A percentile compares a stretch with the other conserved stretches of the same genome.
Evolutionary conservation across 805 yeast species (phyloP).

Genomic region (Komagataella kurtzmanii): DNA sequence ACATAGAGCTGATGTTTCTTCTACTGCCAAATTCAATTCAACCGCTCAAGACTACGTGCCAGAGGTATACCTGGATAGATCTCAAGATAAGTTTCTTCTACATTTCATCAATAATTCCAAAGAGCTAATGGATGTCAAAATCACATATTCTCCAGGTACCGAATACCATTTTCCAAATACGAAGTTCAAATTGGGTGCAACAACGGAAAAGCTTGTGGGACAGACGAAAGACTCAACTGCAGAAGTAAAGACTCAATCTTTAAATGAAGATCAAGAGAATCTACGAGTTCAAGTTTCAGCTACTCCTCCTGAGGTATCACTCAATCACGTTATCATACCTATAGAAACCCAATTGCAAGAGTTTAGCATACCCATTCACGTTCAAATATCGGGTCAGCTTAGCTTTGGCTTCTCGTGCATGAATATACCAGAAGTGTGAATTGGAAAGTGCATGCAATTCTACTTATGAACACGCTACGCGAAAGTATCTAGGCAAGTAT

Average conservation of each 20-base stretch:
- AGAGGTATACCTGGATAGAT: neutral
- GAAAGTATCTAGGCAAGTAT: neutral
- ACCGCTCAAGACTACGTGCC: neutral
- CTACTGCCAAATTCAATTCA: neutral
- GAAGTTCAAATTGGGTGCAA: neutral
- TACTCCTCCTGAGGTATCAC: neutral
- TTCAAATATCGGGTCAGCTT: neutral
- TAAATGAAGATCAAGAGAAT: neutral
- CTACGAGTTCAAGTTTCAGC: neutral
- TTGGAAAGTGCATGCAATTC: neutral
- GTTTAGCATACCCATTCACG: neutral
- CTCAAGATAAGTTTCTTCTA: constrained; percentile 2
- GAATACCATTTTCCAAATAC: neutral
- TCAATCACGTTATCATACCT: neutral
- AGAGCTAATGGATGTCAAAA: constrained; percentile 3
- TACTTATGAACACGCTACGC: no score
- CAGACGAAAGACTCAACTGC: neutral
- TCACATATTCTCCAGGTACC: constrained; percentile 2
- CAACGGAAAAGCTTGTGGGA: neutral
- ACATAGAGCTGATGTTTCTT: neutral
- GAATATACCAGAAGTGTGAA: neutral
- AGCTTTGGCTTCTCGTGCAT: neutral
- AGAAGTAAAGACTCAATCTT: neutral
- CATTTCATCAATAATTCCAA: constrained; percentile 7
- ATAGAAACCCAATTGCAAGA: neutral